A percentile compares a stretch with the other conserved stretches of the same genome.
Evolutionary conservation across 1,284 basidiomycete genomes (phyloP).

Genomic region (Ustilago loliicola): DNA sequence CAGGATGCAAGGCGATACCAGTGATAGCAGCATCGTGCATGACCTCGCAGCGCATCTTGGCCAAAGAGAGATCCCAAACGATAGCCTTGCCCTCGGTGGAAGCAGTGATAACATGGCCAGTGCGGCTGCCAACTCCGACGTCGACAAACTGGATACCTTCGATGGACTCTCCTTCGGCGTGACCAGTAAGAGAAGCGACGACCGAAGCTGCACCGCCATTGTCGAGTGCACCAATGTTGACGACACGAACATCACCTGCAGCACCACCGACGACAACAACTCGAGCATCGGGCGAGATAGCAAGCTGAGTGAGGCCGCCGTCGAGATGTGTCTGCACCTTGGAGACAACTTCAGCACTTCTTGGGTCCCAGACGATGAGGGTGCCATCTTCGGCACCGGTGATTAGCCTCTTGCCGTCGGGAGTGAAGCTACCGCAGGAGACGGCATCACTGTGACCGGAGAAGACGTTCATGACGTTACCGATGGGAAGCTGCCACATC

Average conservation of each 20-base stretch:
- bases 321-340: conserved; percentile 78
- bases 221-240: conserved; percentile 80
- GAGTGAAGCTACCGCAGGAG: conserved; percentile 90
- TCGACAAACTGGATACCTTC: conserved; percentile 90
- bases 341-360: conserved; percentile 81
- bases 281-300: conserved; percentile 77
- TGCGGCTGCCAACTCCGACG: conserved; percentile 76
- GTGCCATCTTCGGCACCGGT: conserved; percentile 87
- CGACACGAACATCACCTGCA: conserved; percentile 83
- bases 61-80: conserved; percentile 89
- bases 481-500: conserved; percentile 96
- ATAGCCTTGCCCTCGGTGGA: conserved; percentile 94
- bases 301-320: conserved; percentile 86
- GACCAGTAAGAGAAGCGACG: conserved; percentile 83
- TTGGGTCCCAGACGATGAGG: conserved; percentile 92
- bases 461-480: conserved; percentile 94
- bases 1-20: conserved; percentile 76
- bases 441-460: conserved; percentile 88
- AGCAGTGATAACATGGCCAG: conserved; percentile 82
- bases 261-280: conserved; percentile 89
- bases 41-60: conserved; percentile 57
- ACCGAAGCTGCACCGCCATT: conserved; percentile 77
- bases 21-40: conserved; percentile 54
- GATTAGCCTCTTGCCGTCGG: conserved; percentile 82
- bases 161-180: conserved; percentile 87